phyloP scores from a whole-genome alignment of 768 basidiomycete species.

The Kwoniella heveanensis region DNA sequence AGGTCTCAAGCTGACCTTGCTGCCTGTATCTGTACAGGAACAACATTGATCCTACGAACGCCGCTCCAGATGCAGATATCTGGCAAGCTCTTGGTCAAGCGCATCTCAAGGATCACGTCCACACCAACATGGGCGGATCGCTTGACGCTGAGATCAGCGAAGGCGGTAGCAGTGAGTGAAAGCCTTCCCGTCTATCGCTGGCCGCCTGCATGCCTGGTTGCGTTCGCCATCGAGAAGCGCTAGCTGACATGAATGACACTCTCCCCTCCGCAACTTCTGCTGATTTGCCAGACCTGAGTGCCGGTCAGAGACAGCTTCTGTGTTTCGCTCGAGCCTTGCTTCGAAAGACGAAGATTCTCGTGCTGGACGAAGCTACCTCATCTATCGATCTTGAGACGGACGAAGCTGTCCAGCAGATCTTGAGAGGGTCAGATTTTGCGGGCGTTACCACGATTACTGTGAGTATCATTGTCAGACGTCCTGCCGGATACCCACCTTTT shows the following conservation, averaged over 20 bases:
- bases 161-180: conserved; percentile 55
- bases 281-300: conserved; percentile 66
- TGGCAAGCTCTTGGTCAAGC: conserved; percentile 81
- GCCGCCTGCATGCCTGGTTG: background rate
- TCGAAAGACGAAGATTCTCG: conserved; percentile 80
- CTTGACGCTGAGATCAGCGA: conserved; percentile 53
- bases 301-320: conserved; percentile 83
- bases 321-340: conserved; percentile 86
- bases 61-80: conserved; percentile 74
- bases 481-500: no score
- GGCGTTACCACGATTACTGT: conserved; percentile 76
- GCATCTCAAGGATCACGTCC: conserved; percentile 56
- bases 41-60: conserved; percentile 84
- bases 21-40: conserved; percentile 68
- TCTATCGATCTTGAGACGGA: conserved; percentile 91
- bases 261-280: conserved; percentile 36
- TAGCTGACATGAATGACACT: conserved; percentile 52
- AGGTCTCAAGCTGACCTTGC: conserved; percentile 60
- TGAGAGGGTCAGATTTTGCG: conserved; percentile 74
- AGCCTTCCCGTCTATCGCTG: conserved; percentile 63
- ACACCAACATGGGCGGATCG: conserved; percentile 48
- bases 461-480: no score
- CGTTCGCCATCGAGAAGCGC: no score
- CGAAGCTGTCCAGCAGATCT: conserved; percentile 81
- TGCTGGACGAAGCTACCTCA: conserved; percentile 89